Conservation (phyloP, 352 stramenopile genomes). For the Pythium sukuiense region DNA sequence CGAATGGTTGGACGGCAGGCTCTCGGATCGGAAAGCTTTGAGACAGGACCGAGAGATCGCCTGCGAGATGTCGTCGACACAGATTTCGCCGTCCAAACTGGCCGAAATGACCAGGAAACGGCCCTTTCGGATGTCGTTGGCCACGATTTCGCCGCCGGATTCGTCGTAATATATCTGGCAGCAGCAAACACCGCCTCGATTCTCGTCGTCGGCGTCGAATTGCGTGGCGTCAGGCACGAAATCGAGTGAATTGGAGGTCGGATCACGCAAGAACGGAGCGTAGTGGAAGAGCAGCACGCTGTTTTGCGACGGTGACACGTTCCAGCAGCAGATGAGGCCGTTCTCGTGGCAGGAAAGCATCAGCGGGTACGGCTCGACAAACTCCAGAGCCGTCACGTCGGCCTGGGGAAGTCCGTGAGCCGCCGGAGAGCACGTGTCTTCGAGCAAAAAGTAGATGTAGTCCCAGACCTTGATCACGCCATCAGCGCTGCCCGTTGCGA, state of each 20-base stretch:
- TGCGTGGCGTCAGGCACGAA: not conserved
- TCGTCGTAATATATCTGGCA: conserved; percentile 68
- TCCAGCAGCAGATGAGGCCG: conserved; percentile 60
- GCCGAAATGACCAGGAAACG: conserved; percentile 44
- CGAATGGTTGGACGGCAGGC: conserved; percentile 50
- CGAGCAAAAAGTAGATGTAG: conserved; percentile 82
- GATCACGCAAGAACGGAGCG: conserved; percentile 26
- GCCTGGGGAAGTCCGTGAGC: conserved; percentile 19
- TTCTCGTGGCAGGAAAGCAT: conserved; percentile 73
- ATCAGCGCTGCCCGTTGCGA: conserved; percentile 61
- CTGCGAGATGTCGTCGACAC: conserved; percentile 52
- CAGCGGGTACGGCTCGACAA: conserved; percentile 74
- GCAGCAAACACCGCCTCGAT: conserved; percentile 36
- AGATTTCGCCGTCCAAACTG: conserved; percentile 49
- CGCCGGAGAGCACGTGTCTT: conserved; percentile 44
- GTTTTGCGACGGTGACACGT: conserved; percentile 46
- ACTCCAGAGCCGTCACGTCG: conserved; percentile 69
- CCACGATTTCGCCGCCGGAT: conserved; percentile 49
- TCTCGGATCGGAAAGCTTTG: conserved; percentile 56
- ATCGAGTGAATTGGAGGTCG: not conserved
- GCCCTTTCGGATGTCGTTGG: conserved; percentile 44
- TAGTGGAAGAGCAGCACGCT: conserved; percentile 30
- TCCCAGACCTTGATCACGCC: conserved; percentile 83
- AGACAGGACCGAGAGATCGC: conserved; percentile 42
- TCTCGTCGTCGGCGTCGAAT: conserved; percentile 10